Percentiles rank a stretch among this genome's conserved stretches.
Evolutionary conservation across 768 basidiomycete species (phyloP).

Genomic region (Tricholomella constricta): DNA sequence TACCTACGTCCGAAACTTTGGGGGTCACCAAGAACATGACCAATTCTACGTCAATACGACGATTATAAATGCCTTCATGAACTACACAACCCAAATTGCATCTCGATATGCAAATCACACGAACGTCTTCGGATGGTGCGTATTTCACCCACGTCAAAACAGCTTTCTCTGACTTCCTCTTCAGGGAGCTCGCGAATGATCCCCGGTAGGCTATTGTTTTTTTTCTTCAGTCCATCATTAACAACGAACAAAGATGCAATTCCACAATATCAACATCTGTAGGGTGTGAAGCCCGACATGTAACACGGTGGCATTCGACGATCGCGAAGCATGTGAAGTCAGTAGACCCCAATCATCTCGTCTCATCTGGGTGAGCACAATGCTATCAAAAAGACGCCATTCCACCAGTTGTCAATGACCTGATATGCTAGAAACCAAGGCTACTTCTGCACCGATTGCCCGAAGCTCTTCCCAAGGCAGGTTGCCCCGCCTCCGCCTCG

Average conservation of each 20-base stretch:
- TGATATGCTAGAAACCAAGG: slow-evolving; percentile 44
- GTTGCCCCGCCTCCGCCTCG: slow-evolving; percentile 31
- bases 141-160: background rate
- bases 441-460: slow-evolving; percentile 58
- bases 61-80: slow-evolving; percentile 53
- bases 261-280: slow-evolving; percentile 48
- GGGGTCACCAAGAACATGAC: slow-evolving; percentile 47
- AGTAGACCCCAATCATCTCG: slow-evolving; percentile 64
- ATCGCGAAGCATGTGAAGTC: slow-evolving; percentile 45
- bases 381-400: background rate
- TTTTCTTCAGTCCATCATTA: background rate
- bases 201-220: slow-evolving; percentile 42
- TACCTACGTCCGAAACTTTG: slow-evolving; percentile 56
- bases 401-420: background rate
- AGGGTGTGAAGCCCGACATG: slow-evolving; percentile 48
- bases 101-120: slow-evolving; percentile 56
- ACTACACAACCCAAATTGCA: slow-evolving; percentile 57
- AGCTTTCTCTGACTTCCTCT: slow-evolving; percentile 19
- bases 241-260: slow-evolving; percentile 47
- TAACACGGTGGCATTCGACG: slow-evolving; percentile 58
- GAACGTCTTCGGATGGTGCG: slow-evolving; percentile 53
- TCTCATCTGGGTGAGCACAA: slow-evolving; percentile 57
- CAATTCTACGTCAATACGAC: slow-evolving; percentile 58
- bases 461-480: slow-evolving; percentile 50
- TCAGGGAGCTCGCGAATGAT: slow-evolving; percentile 69